phyloP scores from a whole-genome alignment of 768 basidiomycete genomes.

The Lactifluus pinguis region DNA sequence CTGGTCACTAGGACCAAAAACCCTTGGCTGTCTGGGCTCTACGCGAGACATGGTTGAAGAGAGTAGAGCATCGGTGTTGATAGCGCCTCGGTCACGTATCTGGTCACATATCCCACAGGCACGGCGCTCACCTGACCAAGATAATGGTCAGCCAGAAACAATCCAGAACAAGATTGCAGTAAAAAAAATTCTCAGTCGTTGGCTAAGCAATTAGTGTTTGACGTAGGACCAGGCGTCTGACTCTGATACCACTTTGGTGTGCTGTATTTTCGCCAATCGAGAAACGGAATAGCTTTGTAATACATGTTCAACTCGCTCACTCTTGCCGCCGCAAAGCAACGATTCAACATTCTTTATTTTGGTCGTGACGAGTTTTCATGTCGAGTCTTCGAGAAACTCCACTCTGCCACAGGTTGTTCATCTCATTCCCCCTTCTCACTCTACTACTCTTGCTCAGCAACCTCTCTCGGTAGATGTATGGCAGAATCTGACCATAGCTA shows the following conservation, averaged over 20 bases:
- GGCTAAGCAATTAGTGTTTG: too few species aligned
- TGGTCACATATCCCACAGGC: not conserved
- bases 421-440: conserved; percentile 17
- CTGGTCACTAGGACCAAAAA: conserved; percentile 8
- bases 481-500: conserved; percentile 57
- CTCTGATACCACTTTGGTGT: too few species aligned
- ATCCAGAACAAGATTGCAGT: too few species aligned
- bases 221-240: too few species aligned
- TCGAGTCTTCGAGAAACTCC: conserved; percentile 53
- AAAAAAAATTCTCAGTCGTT: too few species aligned
- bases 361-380: conserved; percentile 89
- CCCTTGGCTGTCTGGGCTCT: conserved; percentile 6
- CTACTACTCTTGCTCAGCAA: not conserved
- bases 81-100: not conserved
- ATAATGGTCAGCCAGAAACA: too few species aligned
- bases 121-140: not conserved
- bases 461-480: conserved; percentile 55
- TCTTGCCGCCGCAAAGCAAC: too few species aligned
- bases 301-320: too few species aligned
- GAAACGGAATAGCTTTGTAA: too few species aligned
- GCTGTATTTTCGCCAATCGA: too few species aligned
- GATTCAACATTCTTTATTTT: conserved; percentile 69
- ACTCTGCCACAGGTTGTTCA: conserved; percentile 47
- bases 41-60: not conserved
- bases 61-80: too few species aligned